Conservation (phyloP, 345 rosid genomes). For the Theobroma cacao region DNA sequence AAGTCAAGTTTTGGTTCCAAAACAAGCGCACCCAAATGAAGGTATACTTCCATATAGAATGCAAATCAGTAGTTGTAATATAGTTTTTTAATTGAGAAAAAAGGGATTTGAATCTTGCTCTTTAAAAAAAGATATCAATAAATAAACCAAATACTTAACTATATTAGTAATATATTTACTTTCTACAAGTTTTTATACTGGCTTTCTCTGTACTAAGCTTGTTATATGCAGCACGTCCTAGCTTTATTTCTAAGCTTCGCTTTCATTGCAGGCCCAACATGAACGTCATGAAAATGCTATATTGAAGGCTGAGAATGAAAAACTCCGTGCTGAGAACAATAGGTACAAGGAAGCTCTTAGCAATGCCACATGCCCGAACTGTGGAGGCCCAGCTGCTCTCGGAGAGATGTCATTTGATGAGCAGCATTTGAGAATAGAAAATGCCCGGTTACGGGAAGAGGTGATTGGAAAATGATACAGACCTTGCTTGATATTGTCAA, state of each 20-base stretch:
- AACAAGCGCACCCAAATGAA: conserved; percentile 98
- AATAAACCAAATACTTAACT: too few species aligned
- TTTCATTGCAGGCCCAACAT: conserved; percentile 64
- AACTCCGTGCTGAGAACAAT: conserved; percentile 74
- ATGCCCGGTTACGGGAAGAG: conserved; percentile 86
- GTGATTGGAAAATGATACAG: conserved; percentile 23
- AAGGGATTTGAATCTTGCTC: too few species aligned
- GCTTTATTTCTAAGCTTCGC: neutral
- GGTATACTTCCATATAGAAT: conserved; percentile 33
- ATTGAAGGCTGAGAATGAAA: conserved; percentile 81
- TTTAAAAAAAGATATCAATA: too few species aligned
- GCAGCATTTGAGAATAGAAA: conserved; percentile 89
- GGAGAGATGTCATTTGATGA: conserved; percentile 99
- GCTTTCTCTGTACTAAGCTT: neutral
- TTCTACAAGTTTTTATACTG: neutral
- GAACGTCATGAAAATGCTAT: conserved; percentile 81
- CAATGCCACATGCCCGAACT: conserved; percentile 79
- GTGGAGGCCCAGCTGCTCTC: conserved; percentile 80
- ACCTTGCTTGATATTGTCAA: neutral
- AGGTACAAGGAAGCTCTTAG: conserved; percentile 77
- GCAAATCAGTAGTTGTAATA: neutral
- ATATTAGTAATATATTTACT: too few species aligned
- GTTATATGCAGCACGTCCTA: neutral
- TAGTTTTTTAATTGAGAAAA: too few species aligned
- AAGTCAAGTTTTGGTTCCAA: conserved; percentile 97